Evolutionary conservation across 202 grass and related monocot species (phyloP).

Genomic region (Bolboschoenoplectus hybrid): DNA sequence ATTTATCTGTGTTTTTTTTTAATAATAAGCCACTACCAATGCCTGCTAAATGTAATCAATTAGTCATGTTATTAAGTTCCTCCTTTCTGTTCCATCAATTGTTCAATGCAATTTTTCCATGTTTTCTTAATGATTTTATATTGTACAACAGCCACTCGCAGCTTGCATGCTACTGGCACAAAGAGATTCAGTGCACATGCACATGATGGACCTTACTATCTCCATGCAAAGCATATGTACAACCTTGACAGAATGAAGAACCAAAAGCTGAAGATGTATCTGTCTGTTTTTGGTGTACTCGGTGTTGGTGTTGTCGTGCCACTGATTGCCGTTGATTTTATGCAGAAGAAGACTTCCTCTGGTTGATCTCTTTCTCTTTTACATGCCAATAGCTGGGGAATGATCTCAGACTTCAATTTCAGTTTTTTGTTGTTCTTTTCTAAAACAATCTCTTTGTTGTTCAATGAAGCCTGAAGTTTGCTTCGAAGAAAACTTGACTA

Average conservation of each 20-base stretch:
- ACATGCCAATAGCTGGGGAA: background rate
- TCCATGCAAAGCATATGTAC: constrained; percentile 98
- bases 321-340: constrained; percentile 65
- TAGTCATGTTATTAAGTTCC: background rate
- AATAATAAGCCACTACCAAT: background rate
- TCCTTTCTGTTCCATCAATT: too few relatives aligned
- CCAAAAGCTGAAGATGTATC: constrained; percentile 56
- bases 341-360: constrained; percentile 78
- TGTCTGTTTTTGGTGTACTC: constrained; percentile 52
- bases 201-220: constrained; percentile 63
- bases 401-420: background rate
- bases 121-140: constrained; percentile 14
- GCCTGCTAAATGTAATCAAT: background rate
- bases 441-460: background rate
- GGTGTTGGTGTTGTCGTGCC: constrained; percentile 68
- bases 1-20: background rate
- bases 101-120: background rate
- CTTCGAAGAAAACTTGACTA: background rate
- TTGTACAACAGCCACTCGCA: constrained; percentile 54
- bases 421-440: background rate
- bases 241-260: constrained; percentile 89
- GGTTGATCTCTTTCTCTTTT: constrained; percentile 45
- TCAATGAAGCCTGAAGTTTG: background rate
- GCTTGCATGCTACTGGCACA: constrained; percentile 68
- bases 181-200: constrained; percentile 83